Base-by-base conservation (phyloP, 108 stramenopile genomes). In the Cylindrotheca fusiformis region DNA sequence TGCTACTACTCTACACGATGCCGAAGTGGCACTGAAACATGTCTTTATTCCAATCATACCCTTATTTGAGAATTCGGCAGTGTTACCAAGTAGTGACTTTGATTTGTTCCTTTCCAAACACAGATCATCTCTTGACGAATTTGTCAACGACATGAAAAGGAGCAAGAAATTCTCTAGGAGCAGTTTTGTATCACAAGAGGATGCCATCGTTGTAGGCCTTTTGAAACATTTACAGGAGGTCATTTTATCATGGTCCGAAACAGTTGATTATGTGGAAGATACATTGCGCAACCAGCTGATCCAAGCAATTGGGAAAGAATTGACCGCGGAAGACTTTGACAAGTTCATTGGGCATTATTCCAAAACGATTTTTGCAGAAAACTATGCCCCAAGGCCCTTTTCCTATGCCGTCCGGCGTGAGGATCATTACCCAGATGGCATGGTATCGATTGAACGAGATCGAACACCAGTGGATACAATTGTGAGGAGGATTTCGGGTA, bases 291-390 rank as follows among this genome's bases (percentile, higher is more conserved):
- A 66, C 8, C 85, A 90, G 49, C 70, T 90, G 8, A 46, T 72
- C 50, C 27, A 58, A 21, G 89, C 89, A 14, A 85, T 94, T 60
- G 93, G 93, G 19, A 94, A 88, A 61, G 73, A 74, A 53, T 52
- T 94, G 14, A 65, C 64, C 0, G 6, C 73, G 0, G 46, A 62
- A 18, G 88, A 91, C 55, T 72, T 94, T 24, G 87, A 84, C 6
- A 50, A 71, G 22, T 94, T 78, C 69, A 68, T 87, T 58, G 61
- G 27, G 20, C 80, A 58, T 59, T 83, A 90, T 60, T 70, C 78
- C 44, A 55, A 63, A 24, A 72, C 58, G 48, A 50, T 94, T 58
- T 80, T 88, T 12, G 33, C 6, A 14, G 21, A 55, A 1, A 33
- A 46, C 6, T 83, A 74, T 46, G 55, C 69, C 8, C 87, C 89